These are phyloP conservation scores for Penicillium griseofulvum DNA, from an alignment of 2,329 filamentous ascomycete genomes.

Conservation along the genomic window DNA sequence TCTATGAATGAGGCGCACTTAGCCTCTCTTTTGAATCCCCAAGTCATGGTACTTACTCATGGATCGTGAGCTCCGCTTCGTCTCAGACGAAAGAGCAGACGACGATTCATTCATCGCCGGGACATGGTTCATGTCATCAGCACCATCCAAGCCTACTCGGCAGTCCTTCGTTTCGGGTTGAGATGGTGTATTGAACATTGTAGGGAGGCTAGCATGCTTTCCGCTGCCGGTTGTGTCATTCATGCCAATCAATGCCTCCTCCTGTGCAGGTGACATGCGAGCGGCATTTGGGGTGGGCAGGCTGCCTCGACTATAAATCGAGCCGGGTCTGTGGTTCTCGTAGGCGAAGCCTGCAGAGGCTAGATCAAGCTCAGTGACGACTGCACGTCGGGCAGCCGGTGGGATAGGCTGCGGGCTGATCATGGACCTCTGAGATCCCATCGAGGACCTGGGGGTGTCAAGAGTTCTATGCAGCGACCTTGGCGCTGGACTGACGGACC, in stretches of 20 bases:
- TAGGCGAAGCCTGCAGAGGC: slow-evolving; percentile 7
- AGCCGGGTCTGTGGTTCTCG: slow-evolving; percentile 4
- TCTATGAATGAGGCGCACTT: slow-evolving; percentile 11
- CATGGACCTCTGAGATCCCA: not conserved
- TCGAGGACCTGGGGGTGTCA: not conserved
- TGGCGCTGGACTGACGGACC: slow-evolving; percentile 10
- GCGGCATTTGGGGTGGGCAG: not conserved
- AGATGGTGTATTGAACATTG: slow-evolving; percentile 7
- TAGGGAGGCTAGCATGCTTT: slow-evolving; percentile 20
- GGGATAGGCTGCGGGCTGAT: not conserved
- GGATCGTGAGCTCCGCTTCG: slow-evolving; percentile 10
- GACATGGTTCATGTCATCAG: not conserved
- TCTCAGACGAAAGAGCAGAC: slow-evolving; percentile 6
- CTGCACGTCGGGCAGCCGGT: not conserved
- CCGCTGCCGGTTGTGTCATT: not conserved
- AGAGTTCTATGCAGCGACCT: not conserved
- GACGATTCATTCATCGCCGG: not conserved
- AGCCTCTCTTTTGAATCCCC: not conserved
- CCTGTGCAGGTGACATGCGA: slow-evolving; percentile 1
- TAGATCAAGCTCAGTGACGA: slow-evolving; percentile 4
- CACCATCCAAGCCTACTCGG: not conserved
- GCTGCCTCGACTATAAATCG: slow-evolving; percentile 4
- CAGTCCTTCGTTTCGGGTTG: slow-evolving; percentile 1
- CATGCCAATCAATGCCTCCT: not conserved
- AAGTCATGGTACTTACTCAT: slow-evolving; percentile 13